Percentiles rank a stretch among this genome's conserved stretches.
phyloP scores from a whole-genome alignment of 108 stramenopile genomes.

The Conticribra weissflogii region DNA sequence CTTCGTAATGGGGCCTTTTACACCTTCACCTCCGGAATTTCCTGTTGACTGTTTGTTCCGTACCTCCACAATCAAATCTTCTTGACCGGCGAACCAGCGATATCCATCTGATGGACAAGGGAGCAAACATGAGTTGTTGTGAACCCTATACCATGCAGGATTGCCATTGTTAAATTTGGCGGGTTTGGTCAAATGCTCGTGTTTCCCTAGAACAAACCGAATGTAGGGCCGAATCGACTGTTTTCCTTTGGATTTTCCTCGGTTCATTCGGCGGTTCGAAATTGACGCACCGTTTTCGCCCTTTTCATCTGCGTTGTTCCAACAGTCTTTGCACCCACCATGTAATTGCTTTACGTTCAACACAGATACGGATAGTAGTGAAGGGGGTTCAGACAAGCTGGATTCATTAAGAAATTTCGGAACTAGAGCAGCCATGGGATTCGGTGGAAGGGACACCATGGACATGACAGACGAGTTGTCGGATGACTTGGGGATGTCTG shows the following conservation, averaged over 20 bases:
- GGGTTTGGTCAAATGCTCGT: slow-evolving; percentile 34
- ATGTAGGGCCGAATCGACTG: slow-evolving; percentile 34
- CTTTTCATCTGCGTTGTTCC: slow-evolving; percentile 1
- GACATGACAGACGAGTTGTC: neutral
- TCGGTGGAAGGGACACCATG: slow-evolving; percentile 5
- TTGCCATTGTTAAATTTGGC: slow-evolving; percentile 33
- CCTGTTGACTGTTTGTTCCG: slow-evolving; percentile 9
- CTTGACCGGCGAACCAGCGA: slow-evolving; percentile 47
- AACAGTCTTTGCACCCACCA: slow-evolving; percentile 20
- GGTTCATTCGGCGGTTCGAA: too few relatives aligned
- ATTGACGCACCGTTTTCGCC: too few relatives aligned
- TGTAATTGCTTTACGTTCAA: slow-evolving; percentile 37
- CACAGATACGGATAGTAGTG: slow-evolving; percentile 37
- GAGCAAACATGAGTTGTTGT: slow-evolving; percentile 41
- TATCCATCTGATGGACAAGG: slow-evolving; percentile 40
- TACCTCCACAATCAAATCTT: slow-evolving; percentile 50
- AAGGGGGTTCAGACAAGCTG: slow-evolving; percentile 12
- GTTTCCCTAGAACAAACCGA: slow-evolving; percentile 41
- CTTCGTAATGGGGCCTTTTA: neutral
- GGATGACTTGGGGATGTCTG: too few relatives aligned
- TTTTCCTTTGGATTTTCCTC: slow-evolving; percentile 8
- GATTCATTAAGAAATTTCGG: slow-evolving; percentile 26
- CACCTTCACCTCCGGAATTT: neutral
- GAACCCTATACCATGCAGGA: slow-evolving; percentile 28
- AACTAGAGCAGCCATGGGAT: slow-evolving; percentile 11